phyloP scores from a whole-genome alignment of 331 rosid species.

The Spiraea crenata region DNA sequence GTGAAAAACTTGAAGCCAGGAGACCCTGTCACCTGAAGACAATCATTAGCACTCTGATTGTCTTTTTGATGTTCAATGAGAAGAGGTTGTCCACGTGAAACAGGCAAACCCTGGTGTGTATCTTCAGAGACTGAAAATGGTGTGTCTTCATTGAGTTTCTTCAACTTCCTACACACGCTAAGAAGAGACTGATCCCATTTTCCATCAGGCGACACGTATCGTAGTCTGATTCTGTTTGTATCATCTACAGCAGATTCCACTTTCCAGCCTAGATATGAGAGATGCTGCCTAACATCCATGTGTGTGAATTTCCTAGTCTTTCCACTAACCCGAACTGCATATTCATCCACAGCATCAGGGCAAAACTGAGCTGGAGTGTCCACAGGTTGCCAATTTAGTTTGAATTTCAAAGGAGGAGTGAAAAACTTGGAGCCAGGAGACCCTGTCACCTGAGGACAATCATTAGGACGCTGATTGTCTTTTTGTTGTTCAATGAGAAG shows the following conservation, averaged over 20 bases:
- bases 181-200: constrained; percentile 3
- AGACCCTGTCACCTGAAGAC: background rate
- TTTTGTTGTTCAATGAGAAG: background rate
- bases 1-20: too few species aligned
- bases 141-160: background rate
- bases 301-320: background rate
- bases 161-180: constrained; percentile 4
- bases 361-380: background rate
- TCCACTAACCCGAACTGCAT: background rate
- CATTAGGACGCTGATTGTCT: background rate
- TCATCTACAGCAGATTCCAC: background rate
- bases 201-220: constrained; percentile 11
- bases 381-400: background rate
- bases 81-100: background rate
- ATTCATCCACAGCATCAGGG: background rate
- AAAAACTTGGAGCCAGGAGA: background rate
- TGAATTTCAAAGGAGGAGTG: too few species aligned
- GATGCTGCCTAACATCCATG: constrained; percentile 7
- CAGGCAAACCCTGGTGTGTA: background rate
- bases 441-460: background rate
- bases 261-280: constrained; percentile 12
- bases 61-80: constrained; percentile 3
- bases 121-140: constrained; percentile 1
- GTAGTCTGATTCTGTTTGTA: background rate
- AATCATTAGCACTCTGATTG: background rate